Evolutionary conservation across 306 rosid species (phyloP).

Genomic region (Vicia villosa): DNA sequence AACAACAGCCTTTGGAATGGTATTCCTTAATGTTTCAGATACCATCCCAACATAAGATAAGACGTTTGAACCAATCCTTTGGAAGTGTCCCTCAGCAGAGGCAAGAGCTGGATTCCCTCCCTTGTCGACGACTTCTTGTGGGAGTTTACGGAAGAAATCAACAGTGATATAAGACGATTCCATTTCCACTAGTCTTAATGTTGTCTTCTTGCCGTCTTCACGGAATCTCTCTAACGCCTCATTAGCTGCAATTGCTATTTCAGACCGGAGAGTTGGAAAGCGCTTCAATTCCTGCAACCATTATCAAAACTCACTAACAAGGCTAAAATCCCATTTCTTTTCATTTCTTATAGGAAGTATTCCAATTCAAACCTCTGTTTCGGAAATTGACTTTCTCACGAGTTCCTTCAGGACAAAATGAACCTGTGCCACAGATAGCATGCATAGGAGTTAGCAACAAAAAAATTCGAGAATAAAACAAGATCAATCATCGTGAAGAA

Average conservation of each 20-base stretch:
- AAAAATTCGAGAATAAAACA: conserved; percentile 4
- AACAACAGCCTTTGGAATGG: conserved; percentile 96
- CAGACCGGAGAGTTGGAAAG: conserved; percentile 83
- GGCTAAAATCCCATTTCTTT: background rate
- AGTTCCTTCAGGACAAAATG: conserved; percentile 90
- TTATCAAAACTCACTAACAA: conserved; percentile 26
- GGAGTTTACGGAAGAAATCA: conserved; percentile 92
- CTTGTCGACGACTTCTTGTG: conserved; percentile 74
- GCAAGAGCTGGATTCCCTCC: conserved; percentile 53
- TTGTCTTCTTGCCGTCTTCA: conserved; percentile 78
- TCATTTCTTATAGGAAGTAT: conserved; percentile 6
- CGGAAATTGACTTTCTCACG: conserved; percentile 80
- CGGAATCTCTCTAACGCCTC: conserved; percentile 91
- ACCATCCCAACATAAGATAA: conserved; percentile 90
- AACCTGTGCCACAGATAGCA: conserved; percentile 59
- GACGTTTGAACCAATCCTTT: conserved; percentile 81
- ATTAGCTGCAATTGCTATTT: conserved; percentile 74
- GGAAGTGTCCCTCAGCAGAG: conserved; percentile 63
- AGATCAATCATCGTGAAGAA: conserved; percentile 1
- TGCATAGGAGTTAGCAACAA: background rate
- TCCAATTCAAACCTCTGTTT: conserved; percentile 73
- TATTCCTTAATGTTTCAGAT: conserved; percentile 74
- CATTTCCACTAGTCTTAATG: conserved; percentile 89
- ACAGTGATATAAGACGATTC: conserved; percentile 93
- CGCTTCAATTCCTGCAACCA: conserved; percentile 75